Conservation (phyloP, 1,284 basidiomycete species). For the Ganoderma boninense region DNA sequence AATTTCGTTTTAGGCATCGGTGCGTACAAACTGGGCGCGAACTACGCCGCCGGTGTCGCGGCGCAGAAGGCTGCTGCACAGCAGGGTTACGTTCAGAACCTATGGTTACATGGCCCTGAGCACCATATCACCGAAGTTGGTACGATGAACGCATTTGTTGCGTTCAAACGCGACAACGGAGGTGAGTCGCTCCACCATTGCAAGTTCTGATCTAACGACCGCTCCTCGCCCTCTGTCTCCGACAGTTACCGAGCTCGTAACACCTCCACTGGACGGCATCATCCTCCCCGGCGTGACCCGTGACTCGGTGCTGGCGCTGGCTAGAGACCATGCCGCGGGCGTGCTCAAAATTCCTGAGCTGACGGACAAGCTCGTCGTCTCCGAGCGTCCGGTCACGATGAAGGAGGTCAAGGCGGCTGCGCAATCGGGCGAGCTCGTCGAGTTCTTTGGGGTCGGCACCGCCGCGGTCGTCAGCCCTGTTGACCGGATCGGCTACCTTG, state of each 20-base stretch:
- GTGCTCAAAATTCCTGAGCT: slow-evolving; percentile 65
- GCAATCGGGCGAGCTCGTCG: slow-evolving; percentile 76
- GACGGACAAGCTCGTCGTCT: slow-evolving; percentile 75
- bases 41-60: slow-evolving; percentile 91
- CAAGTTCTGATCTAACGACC: not conserved
- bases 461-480: slow-evolving; percentile 89
- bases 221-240: not conserved
- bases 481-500: slow-evolving; percentile 88
- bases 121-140: slow-evolving; percentile 92
- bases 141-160: slow-evolving; percentile 97
- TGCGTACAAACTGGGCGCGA: slow-evolving; percentile 90
- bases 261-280: slow-evolving; percentile 93
- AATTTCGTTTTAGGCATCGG: slow-evolving; percentile 68
- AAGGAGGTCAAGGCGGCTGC: slow-evolving; percentile 83
- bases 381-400: slow-evolving; percentile 92
- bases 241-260: slow-evolving; percentile 81
- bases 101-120: slow-evolving; percentile 93
- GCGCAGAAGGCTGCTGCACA: slow-evolving; percentile 89
- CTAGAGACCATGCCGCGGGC: slow-evolving; percentile 78
- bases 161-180: slow-evolving; percentile 80
- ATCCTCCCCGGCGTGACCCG: slow-evolving; percentile 97
- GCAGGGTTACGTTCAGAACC: slow-evolving; percentile 92
- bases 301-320: slow-evolving; percentile 88
- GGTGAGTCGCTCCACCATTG: slow-evolving; percentile 51
- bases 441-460: slow-evolving; percentile 94